These are phyloP conservation scores for Lophium mytilinum DNA, from an alignment of 495 filamentous ascomycete genomes.

Conservation along the genomic window DNA sequence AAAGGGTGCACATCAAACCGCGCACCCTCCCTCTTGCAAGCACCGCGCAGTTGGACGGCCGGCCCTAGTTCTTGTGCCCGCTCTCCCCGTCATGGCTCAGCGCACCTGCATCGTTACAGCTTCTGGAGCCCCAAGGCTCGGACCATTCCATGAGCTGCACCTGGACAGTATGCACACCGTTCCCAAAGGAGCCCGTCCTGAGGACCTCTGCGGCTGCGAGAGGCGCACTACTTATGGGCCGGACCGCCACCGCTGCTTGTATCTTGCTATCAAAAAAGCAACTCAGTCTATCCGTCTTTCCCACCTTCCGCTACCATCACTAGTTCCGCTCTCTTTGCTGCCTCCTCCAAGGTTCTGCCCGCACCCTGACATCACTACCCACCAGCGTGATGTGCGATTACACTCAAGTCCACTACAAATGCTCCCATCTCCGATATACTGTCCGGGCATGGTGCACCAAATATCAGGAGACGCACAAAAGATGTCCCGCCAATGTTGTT, in stretches of 20 bases:
- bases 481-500: slow-evolving; percentile 43
- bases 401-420: slow-evolving; percentile 43
- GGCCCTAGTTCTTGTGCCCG: slow-evolving; percentile 5
- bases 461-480: slow-evolving; percentile 40
- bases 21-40: slow-evolving; percentile 3
- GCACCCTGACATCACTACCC: neutral
- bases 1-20: slow-evolving; percentile 19
- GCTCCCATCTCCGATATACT: slow-evolving; percentile 42
- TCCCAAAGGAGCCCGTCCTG: neutral
- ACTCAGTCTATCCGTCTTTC: neutral
- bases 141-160: neutral
- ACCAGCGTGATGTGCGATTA: slow-evolving; percentile 45
- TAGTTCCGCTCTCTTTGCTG: neutral
- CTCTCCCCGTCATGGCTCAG: slow-evolving; percentile 5
- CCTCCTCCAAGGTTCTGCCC: neutral
- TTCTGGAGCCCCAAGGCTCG: neutral
- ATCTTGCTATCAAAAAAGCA: slow-evolving; percentile 2
- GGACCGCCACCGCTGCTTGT: slow-evolving; percentile 5
- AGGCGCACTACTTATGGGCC: slow-evolving; percentile 6
- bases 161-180: neutral
- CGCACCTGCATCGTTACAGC: slow-evolving; percentile 7
- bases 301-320: neutral
- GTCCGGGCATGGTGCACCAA: slow-evolving; percentile 47
- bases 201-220: neutral
- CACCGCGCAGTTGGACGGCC: neutral